Conservation (phyloP, 441 rosid species). For the Manihot esculenta region DNA sequence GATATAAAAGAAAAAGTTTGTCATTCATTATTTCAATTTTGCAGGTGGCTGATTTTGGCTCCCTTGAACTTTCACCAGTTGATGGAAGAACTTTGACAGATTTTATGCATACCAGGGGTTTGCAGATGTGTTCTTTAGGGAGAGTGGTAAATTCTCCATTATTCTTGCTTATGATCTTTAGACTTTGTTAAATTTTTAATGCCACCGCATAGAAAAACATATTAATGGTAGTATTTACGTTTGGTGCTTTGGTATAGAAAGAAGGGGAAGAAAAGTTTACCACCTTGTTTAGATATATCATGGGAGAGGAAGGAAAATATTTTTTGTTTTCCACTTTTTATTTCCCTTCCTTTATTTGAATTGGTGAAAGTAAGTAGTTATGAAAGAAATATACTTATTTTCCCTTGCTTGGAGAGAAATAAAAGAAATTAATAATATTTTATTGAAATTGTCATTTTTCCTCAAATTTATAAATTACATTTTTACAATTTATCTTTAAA, state of each 20-base stretch:
- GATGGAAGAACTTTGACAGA: constrained; percentile 72
- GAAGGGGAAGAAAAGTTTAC: background rate
- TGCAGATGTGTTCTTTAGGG: constrained; percentile 63
- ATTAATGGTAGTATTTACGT: background rate
- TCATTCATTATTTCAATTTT: constrained; percentile 17
- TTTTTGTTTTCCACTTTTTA: too few species aligned
- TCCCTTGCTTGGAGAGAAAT: too few species aligned
- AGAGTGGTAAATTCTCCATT: constrained; percentile 40
- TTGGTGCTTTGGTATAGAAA: background rate
- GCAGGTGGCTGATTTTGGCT: constrained; percentile 71
- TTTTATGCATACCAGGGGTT: constrained; percentile 70
- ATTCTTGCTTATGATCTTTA: background rate
- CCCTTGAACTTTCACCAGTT: constrained; percentile 71
- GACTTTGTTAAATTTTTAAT: background rate
- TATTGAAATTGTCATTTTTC: too few species aligned
- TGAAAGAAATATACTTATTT: too few species aligned
- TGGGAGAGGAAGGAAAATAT: too few species aligned
- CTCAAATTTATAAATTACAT: too few species aligned
- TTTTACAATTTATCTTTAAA: too few species aligned
- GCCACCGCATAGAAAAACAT: background rate
- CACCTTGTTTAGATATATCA: too few species aligned
- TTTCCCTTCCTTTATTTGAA: too few species aligned
- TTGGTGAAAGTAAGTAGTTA: too few species aligned
- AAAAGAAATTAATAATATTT: too few species aligned
- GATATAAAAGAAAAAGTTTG: too few species aligned